Base-by-base conservation (phyloP, 78 protist species). In the Emiliania huxleyi region DNA sequence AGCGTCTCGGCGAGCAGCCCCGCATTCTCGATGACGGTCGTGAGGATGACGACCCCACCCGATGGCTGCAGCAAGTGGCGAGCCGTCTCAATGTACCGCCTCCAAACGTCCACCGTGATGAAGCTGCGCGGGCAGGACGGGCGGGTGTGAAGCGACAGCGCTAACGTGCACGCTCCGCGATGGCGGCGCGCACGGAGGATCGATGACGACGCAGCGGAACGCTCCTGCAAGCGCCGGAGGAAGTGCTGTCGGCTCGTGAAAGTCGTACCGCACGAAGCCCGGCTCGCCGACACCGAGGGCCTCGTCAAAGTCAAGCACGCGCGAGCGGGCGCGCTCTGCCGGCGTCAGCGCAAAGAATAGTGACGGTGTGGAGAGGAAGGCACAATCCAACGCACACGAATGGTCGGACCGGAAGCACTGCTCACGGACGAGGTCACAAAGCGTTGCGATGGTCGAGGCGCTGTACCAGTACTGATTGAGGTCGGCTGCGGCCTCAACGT, bases 41-140 rank as follows among this genome's bases (percentile, higher is more conserved):
- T 84, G 46, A 1, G 23, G 38, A 94, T 4, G n/a, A 94, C n/a
- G 33, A 55, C 21, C 85, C 91, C 93, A 0, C 46, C 93, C 26
- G 46, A 12, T 0, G 87, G 46, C 23, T 49, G 2, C 35, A 73
- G 43, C 37, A 94, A 46, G 25, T 5, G 62, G 46, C 62, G 0
- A 0, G 62, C 56, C 0, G 90, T 49, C 29, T 11, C 55, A 0
- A 91, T 69, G 69, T 94, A 94, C 40, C 15, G 0, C 48, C 45
- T 38, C 96, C 96, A 94, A 12, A 93, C 94, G 22, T 94, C 96
- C 5, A 0, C 45, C 22, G 96, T 94, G 85, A 94, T 94, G 56
- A 92, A 94, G 25, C n/a, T n/a, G n/a, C n/a, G n/a, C n/a, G n/a
- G n/a, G n/a, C n/a, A n/a, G n/a, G n/a, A n/a, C n/a, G n/a, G n/a